Base-by-base conservation (phyloP, 805 yeast genomes). In the Candida nitratophila region DNA sequence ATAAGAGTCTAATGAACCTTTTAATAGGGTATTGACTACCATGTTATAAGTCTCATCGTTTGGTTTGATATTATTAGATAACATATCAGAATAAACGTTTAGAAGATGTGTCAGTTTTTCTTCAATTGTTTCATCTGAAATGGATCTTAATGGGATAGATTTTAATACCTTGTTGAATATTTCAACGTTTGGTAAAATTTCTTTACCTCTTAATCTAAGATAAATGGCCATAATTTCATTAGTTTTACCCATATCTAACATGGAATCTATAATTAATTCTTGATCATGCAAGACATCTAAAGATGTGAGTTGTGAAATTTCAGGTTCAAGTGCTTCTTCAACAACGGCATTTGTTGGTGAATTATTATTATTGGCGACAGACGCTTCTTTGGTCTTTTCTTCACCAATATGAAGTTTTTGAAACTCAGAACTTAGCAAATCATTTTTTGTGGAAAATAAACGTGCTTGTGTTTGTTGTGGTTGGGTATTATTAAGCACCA, bases 1-100 rank as follows among this genome's bases (percentile, higher is more conserved):
- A 47, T 55, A 68, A 19, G 74, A 76, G 45, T 54, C 49, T 35
- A 71, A 63, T 1, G 81, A 63, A 5, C 81, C 79, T 34, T 64
- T 62, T 42, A 83, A 65, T 24, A 84, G 65, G 27, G 75, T 71
- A 20, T 64, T 61, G 39, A 84, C 64, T 5, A 76, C 71, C 3
- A 75, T 57, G 51, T 74, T 66, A 59, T 77, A 83, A 8, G 86
- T 81, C 17, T 65, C 66, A 36, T 58, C 53, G 22, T 73, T 68
- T 16, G 93, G 93, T 55, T 76, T 80, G 34, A 77, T 47, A 47
- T 67, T 69, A 50, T 71, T 68, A 21, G 74, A 55, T 33, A 84
- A 66, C 56, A 83, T 64, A 52, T 82, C 89, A 41, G 84, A 85
- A 56, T 84, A 84, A 31, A 82, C 79, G 19, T 78, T 81, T 49